Percentiles rank a stretch among this genome's conserved stretches.
These are phyloP conservation scores for Globisporangium nunn DNA, from an alignment of 352 stramenopile genomes.

Conservation along the genomic window DNA sequence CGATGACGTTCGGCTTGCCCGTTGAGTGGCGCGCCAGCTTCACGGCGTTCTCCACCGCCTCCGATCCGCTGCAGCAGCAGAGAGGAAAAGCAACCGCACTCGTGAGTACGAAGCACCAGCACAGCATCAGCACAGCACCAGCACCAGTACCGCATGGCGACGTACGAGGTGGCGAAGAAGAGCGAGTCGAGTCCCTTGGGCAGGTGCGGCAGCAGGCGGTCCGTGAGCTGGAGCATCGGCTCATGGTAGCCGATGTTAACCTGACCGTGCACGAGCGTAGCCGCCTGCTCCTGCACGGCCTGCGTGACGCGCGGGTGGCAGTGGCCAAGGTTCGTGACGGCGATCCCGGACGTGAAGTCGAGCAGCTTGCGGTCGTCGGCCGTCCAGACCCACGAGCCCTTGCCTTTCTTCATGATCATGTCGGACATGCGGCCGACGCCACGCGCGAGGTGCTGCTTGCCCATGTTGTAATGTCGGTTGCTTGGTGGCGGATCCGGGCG, in stretches of 20 bases:
- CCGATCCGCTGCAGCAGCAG: constrained; percentile 60
- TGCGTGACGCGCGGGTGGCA: constrained; percentile 88
- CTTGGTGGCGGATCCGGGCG: too few relatives aligned
- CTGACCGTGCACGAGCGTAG: constrained; percentile 85
- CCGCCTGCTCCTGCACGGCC: constrained; percentile 87
- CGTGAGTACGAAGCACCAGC: constrained; percentile 1
- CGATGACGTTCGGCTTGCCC: constrained; percentile 86
- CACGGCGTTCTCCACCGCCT: constrained; percentile 90
- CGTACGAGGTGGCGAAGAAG: constrained; percentile 82
- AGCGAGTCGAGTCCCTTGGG: constrained; percentile 83
- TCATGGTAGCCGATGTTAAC: constrained; percentile 92
- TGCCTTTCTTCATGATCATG: constrained; percentile 76
- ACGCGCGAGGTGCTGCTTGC: constrained; percentile 63
- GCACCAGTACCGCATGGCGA: neutral
- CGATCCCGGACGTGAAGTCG: constrained; percentile 93
- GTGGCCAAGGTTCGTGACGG: constrained; percentile 89
- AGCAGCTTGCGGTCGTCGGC: constrained; percentile 82
- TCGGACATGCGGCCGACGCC: constrained; percentile 82
- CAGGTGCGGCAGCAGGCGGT: constrained; percentile 70
- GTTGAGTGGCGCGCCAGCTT: constrained; percentile 90
- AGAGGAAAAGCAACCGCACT: neutral
- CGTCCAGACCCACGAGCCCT: constrained; percentile 86
- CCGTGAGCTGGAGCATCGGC: constrained; percentile 87
- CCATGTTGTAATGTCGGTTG: constrained; percentile 20
- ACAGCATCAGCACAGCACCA: too few relatives aligned